Evolutionary conservation across 768 basidiomycete species (phyloP), one percentile per base, ranked within the genome.

Genomic region (Termitomyces sp.): DNA sequence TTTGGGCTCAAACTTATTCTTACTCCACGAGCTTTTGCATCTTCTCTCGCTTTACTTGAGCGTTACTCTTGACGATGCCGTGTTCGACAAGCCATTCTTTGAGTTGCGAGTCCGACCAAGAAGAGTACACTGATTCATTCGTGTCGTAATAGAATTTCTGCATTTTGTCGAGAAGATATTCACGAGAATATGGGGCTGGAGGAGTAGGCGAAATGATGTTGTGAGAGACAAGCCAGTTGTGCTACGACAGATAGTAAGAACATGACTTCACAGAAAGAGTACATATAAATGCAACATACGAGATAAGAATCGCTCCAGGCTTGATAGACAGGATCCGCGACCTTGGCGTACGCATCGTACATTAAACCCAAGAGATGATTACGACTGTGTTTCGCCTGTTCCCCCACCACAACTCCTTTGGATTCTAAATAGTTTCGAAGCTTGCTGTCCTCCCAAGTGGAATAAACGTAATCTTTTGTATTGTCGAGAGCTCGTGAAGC

Each of bases 251-350:
- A 51, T 34, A 15, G 48, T 11, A 22, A 49, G 57, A 24, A 35
- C 44, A 11, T 14, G 35, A 24, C 12, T 3, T 34, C 14, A 3
- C 22, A 37, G 5, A 10, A 37, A 60, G 38, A 24, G 30, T n/a
- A n/a, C n/a, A 32, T 2, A 35, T 32, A 21, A 49, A 17, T 22
- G n/a, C 2, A 26, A 67, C 84, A 48, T 58, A 89, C 88, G 49
- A 94, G 82, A 66, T 90, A 89, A 3, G 83, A 86, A 66, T 90
- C 87, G 52, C 85, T 86, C 95, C 96, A 98, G 3, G 84, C 81
- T 21, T 90, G 75, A 83, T 90, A 98, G 37, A 88, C 68, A 2
- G 88, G 88, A 53, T 78, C 71, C 21, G 83, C 65, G 6, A 81
- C 75, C 48, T 77, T 74, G 38, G 80, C 81, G 65, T 93, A 94